phyloP scores from a whole-genome alignment of 768 basidiomycete species.

The Suillus subaureus region DNA sequence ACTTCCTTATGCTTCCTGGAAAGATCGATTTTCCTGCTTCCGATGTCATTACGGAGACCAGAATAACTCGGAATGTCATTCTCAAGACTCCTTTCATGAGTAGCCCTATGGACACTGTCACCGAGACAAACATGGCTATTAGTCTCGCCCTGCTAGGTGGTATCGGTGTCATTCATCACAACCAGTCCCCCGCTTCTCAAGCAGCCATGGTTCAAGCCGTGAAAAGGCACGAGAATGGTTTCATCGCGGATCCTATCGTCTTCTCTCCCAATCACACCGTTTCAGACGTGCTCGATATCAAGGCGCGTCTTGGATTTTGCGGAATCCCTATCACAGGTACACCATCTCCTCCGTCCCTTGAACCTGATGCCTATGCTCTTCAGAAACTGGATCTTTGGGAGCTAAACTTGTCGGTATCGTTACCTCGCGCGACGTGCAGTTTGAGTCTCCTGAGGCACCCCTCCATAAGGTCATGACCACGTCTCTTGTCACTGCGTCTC shows the following conservation, averaged over 20 bases:
- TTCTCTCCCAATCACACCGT: conserved; percentile 77
- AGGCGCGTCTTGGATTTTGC: conserved; percentile 88
- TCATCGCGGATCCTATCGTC: conserved; percentile 93
- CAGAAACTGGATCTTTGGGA: conserved; percentile 85
- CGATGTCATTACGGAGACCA: conserved; percentile 80
- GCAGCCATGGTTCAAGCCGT: conserved; percentile 97
- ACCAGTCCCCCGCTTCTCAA: conserved; percentile 80
- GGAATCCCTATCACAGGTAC: conserved; percentile 96
- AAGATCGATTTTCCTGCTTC: conserved; percentile 92
- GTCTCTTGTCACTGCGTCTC: conserved; percentile 78
- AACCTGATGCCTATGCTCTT: conserved; percentile 12
- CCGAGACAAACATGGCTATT: conserved; percentile 93
- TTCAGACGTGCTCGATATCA: conserved; percentile 91
- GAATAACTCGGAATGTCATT: conserved; percentile 85
- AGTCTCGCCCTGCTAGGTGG: conserved; percentile 93
- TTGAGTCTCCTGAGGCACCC: conserved; percentile 64
- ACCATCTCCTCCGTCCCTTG: conserved; percentile 66
- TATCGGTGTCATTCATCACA: conserved; percentile 98
- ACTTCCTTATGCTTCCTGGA: conserved; percentile 91
- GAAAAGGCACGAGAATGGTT: conserved; percentile 98
- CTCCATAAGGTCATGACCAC: conserved; percentile 90
- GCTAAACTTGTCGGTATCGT: conserved; percentile 96
- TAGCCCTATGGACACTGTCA: conserved; percentile 99
- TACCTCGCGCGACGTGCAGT: conserved; percentile 94
- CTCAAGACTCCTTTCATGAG: conserved; percentile 97